phyloP scores from a whole-genome alignment of 306 rosid species.

The Pterocarpus santalinus region DNA sequence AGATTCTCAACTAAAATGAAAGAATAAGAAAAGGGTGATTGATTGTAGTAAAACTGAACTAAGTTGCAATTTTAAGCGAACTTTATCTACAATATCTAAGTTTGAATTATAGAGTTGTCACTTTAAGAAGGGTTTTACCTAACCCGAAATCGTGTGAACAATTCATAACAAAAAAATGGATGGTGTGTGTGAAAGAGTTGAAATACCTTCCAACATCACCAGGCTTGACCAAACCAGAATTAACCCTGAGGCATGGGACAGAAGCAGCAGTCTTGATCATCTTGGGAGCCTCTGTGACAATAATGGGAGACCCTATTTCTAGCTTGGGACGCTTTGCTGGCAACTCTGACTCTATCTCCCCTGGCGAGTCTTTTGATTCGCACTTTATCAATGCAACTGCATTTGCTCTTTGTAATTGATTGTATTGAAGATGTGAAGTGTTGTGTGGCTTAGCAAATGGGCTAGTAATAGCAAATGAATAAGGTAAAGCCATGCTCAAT shows the following conservation, averaged over 20 bases:
- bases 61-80: no score
- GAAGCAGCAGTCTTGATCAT: constrained; percentile 80
- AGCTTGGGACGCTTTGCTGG: constrained; percentile 53
- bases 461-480: constrained; percentile 46
- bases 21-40: no score
- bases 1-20: no score
- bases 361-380: constrained; percentile 60
- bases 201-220: constrained; percentile 93
- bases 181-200: neutral
- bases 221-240: constrained; percentile 76
- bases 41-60: no score
- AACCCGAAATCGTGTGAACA: neutral
- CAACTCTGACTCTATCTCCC: constrained; percentile 33
- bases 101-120: no score
- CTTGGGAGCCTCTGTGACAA: constrained; percentile 79
- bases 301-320: constrained; percentile 80
- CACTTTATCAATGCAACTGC: constrained; percentile 45
- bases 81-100: no score
- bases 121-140: neutral
- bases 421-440: constrained; percentile 18
- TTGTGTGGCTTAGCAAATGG: constrained; percentile 40
- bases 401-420: constrained; percentile 36
- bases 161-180: neutral
- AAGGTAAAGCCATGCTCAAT: constrained; percentile 47
- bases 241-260: constrained; percentile 76